Evolutionary conservation across 2,329 filamentous ascomycete genomes (phyloP).

Genomic region (Colletotrichum sp.): DNA sequence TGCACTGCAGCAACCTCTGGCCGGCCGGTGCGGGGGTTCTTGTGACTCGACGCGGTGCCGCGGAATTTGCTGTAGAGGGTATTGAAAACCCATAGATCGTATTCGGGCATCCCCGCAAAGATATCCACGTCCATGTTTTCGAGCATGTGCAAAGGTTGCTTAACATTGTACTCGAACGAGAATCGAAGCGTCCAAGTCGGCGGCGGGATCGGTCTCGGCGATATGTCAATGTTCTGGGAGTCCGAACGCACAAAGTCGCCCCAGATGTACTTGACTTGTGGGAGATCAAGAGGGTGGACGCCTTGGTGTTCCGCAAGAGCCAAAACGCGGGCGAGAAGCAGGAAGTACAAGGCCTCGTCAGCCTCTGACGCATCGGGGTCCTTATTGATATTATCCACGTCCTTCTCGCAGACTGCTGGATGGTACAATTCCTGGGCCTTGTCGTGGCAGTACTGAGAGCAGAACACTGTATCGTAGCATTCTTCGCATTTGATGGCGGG

Average conservation of each 20-base stretch:
- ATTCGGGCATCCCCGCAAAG: constrained; percentile 60
- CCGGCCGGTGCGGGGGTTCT: constrained; percentile 76
- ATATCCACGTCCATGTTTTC: constrained; percentile 87
- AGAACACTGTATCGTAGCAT: constrained; percentile 71
- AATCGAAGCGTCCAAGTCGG: constrained; percentile 75
- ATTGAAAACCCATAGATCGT: constrained; percentile 86
- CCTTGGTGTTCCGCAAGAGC: constrained; percentile 68
- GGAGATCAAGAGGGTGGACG: constrained; percentile 66
- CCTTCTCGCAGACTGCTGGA: constrained; percentile 69
- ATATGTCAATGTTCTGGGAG: constrained; percentile 58
- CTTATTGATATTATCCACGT: constrained; percentile 69
- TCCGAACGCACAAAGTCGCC: constrained; percentile 65
- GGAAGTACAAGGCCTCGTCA: constrained; percentile 65
- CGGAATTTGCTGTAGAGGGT: constrained; percentile 93
- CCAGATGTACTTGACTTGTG: constrained; percentile 72
- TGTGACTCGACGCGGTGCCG: constrained; percentile 86
- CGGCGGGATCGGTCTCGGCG: constrained; percentile 59
- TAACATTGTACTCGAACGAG: constrained; percentile 77
- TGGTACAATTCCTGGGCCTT: constrained; percentile 66
- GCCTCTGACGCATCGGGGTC: constrained; percentile 65
- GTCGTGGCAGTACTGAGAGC: constrained; percentile 62
- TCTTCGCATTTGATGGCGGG: constrained; percentile 61
- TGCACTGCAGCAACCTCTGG: constrained; percentile 94
- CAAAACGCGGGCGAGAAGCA: constrained; percentile 65
- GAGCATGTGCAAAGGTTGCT: constrained; percentile 76